Evolutionary conservation across 2,329 filamentous ascomycete species (phyloP), one percentile per base, ranked within the genome.

Genomic region (Sporothrix curviconia): DNA sequence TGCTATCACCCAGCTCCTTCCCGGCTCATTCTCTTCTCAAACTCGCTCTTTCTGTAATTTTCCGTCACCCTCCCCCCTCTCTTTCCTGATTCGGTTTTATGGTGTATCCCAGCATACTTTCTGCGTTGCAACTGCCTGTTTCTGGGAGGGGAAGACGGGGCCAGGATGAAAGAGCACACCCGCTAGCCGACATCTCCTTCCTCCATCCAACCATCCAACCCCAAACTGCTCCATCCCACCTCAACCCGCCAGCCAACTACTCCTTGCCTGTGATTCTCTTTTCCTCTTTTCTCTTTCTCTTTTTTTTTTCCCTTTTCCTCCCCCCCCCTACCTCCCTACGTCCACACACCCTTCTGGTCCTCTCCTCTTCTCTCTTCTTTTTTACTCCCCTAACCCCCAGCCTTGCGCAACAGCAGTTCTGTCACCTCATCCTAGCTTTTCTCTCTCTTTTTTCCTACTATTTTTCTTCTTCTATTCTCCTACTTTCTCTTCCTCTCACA

Each of bases 141-240:
- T 5, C n/a, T 30, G 8, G 22, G 40, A 34, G 19, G 36, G 46
- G 46, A 25, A 44, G 30, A 54, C 28, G 12, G 14, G 34, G 32
- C 12, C 37, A 40, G 42, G 34, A 53, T 39, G 40, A 55, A 49
- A 58, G 55, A 52, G 56, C 50, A 52, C 55, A 55, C 55, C 60
- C 55, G 58, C 58, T 55, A 55, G 56, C 47, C 52, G 51, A 32
- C 57, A 51, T 39, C 49, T 52, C 46, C 40, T 25, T 40, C 39
- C 42, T 60, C 59, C 25, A n/a, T n/a, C n/a, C n/a, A n/a, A n/a
- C 32, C 39, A 32, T 51, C 43, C 34, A 56, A 44, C 56, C 53
- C 37, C 36, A 53, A 53, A 40, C 39, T 43, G 30, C 50, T 40
- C 36, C 52, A 14, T 55, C 40, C 52, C 25, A 24, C 30, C 39